These are phyloP conservation scores for Prunus fruticosa DNA, from an alignment of 306 rosid species.

Conservation along the genomic window DNA sequence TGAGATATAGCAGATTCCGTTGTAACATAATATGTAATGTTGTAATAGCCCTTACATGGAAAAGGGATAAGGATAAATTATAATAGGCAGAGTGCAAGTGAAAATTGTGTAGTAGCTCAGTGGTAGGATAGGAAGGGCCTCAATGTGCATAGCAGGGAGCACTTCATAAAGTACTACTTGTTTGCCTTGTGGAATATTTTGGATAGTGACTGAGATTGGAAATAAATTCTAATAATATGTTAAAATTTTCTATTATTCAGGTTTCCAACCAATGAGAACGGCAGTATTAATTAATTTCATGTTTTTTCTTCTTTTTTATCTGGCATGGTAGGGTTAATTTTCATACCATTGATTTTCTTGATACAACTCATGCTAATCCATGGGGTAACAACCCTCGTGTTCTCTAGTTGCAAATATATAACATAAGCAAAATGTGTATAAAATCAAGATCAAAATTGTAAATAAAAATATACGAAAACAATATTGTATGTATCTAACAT, in stretches of 20 bases:
- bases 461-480: background rate
- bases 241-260: background rate
- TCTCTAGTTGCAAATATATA: too few species aligned
- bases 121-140: constrained; percentile 28
- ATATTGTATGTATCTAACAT: background rate
- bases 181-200: constrained; percentile 31
- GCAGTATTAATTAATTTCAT: background rate
- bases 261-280: background rate
- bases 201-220: constrained; percentile 25
- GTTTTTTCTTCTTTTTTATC: background rate
- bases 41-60: constrained; percentile 25
- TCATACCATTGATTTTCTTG: background rate
- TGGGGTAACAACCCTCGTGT: too few species aligned
- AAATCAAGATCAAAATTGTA: background rate
- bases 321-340: too few species aligned
- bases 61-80: background rate
- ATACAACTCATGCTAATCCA: too few species aligned
- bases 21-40: constrained; percentile 51
- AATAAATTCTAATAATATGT: constrained; percentile 34
- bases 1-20: constrained; percentile 24
- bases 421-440: too few species aligned
- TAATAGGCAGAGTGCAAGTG: background rate
- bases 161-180: constrained; percentile 19
- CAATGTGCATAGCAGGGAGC: constrained; percentile 25
- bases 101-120: constrained; percentile 27